These are phyloP conservation scores for Colletotrichum cordylinicola DNA, from an alignment of 2,329 filamentous ascomycete species.

Conservation along the genomic window DNA sequence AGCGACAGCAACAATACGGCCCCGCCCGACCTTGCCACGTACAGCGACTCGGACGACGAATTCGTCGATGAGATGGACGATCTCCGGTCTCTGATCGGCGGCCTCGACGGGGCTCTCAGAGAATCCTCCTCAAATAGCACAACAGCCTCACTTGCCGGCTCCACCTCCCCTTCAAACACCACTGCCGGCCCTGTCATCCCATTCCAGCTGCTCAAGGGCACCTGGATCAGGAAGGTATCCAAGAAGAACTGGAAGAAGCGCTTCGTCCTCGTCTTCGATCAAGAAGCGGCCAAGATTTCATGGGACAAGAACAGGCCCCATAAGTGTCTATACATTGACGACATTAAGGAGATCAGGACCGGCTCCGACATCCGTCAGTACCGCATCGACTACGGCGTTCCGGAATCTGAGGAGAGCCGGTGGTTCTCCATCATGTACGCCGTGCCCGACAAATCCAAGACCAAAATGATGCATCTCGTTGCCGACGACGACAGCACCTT, in stretches of 20 bases:
- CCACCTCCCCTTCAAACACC: constrained; percentile 40
- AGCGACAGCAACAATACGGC: constrained; percentile 86
- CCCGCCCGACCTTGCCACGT: constrained; percentile 52
- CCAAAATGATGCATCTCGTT: constrained; percentile 88
- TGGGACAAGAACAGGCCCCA: constrained; percentile 83
- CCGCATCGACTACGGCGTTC: constrained; percentile 79
- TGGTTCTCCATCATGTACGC: constrained; percentile 94
- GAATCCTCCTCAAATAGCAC: constrained; percentile 56
- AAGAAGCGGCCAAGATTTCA: constrained; percentile 82
- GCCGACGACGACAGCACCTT: constrained; percentile 76
- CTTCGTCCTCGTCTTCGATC: constrained; percentile 76
- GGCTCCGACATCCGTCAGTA: constrained; percentile 88
- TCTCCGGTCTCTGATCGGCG: constrained; percentile 39
- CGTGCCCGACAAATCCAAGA: constrained; percentile 78
- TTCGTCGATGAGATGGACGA: constrained; percentile 58
- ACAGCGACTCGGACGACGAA: constrained; percentile 64
- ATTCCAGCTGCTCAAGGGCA: constrained; percentile 78
- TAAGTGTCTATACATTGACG: constrained; percentile 92
- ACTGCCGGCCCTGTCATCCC: constrained; percentile 77
- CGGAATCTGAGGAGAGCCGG: constrained; percentile 69
- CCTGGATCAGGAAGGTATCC: constrained; percentile 80
- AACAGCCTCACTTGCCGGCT: constrained; percentile 51
- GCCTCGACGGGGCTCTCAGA: constrained; percentile 46
- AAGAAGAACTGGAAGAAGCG: constrained; percentile 79
- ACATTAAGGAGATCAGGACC: constrained; percentile 88